Base-by-base conservation (phyloP, 1,284 basidiomycete species). In the Sporisorium graminicola region DNA sequence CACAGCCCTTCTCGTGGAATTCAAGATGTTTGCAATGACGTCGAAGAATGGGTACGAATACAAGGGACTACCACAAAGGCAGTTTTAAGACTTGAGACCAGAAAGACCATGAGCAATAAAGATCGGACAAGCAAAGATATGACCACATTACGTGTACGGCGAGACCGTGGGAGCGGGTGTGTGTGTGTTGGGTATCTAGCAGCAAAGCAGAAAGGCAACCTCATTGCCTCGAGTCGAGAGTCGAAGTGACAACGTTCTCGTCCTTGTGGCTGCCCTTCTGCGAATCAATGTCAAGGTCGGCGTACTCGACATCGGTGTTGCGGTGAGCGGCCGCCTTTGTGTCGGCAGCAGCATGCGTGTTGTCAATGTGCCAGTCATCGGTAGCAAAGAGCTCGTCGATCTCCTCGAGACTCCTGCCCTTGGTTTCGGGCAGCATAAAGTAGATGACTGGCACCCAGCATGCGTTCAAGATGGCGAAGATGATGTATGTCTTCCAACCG, bases 391-490 rank as follows among this genome's bases (percentile, higher is more conserved):
- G 71, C 37, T 67, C 67, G 78, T 86, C 85, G 35, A 86, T 78
- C 65, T 82, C 81, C 55, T 86, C 84, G 57, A 85, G 79, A 0
- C 67, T 77, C 31, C 82, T 74, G 20, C 79, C 66, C 68, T 81
- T 83, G 55, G 85, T 86, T 65, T 86, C 86, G 55, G 85, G 85
- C 51, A 83, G 85, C 51, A 86, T 72, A 49, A 76, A 60, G 61
- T 78, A 86, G 64, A 86, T 82, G 63, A 84, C 67, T 29, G 84
- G 78, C 26, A 86, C 72, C 79, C 83, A 86, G 49, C 76, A 60
- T 12, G 83, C 65, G 74, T 85, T 86, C 53, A 86, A 72, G 50
- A 82, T 82, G 35, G 82, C 82, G 50, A 86, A 86, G 61, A 86
- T 63, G 70, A 85, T 85, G 59, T 73, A 73, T 5, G 74, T 77